A percentile compares a stretch with the other conserved stretches of the same genome.
Evolutionary conservation across 805 yeast genomes (phyloP).

Genomic region (Danielia oregonensis): DNA sequence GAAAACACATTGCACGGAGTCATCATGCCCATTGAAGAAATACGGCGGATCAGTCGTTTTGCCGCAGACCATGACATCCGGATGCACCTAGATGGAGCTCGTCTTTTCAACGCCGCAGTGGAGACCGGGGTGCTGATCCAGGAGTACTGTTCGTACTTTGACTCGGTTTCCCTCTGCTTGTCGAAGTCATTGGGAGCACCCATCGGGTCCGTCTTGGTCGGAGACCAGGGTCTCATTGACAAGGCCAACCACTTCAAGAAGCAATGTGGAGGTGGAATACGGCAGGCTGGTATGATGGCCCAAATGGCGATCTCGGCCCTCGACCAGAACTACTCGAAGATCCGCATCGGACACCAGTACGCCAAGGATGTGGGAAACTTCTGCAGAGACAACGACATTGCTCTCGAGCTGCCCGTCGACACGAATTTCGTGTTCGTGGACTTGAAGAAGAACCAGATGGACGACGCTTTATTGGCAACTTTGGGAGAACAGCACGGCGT

Average conservation of each 20-base stretch:
- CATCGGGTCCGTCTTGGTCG: conserved; percentile 84
- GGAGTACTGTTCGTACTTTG: conserved; percentile 75
- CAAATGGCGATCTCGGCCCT: conserved; percentile 79
- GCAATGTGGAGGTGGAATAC: conserved; percentile 90
- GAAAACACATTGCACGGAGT: conserved; percentile 90
- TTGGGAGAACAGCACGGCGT: conserved; percentile 59
- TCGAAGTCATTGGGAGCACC: conserved; percentile 94
- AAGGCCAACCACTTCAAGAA: conserved; percentile 84
- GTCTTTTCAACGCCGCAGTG: conserved; percentile 86
- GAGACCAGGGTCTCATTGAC: conserved; percentile 51
- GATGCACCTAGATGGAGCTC: conserved; percentile 92
- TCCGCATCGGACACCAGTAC: conserved; percentile 46
- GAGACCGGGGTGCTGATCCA: conserved; percentile 64
- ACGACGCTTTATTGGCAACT: conserved; percentile 50
- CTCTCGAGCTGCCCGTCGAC: conserved; percentile 69
- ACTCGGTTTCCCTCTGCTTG: conserved; percentile 84
- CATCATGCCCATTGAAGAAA: conserved; percentile 75
- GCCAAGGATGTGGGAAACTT: conserved; percentile 53
- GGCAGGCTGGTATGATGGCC: conserved; percentile 82
- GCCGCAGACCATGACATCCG: conserved; percentile 56
- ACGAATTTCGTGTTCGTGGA: conserved; percentile 84
- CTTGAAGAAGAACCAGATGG: conserved; percentile 47
- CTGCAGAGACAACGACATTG: conserved; percentile 50
- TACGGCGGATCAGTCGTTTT: conserved; percentile 65
- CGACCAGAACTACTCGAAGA: conserved; percentile 63